Evolutionary conservation across 2,329 filamentous ascomycete species (phyloP), one percentile per base, ranked within the genome.

Genomic region (Colletotrichum nymphaeae): DNA sequence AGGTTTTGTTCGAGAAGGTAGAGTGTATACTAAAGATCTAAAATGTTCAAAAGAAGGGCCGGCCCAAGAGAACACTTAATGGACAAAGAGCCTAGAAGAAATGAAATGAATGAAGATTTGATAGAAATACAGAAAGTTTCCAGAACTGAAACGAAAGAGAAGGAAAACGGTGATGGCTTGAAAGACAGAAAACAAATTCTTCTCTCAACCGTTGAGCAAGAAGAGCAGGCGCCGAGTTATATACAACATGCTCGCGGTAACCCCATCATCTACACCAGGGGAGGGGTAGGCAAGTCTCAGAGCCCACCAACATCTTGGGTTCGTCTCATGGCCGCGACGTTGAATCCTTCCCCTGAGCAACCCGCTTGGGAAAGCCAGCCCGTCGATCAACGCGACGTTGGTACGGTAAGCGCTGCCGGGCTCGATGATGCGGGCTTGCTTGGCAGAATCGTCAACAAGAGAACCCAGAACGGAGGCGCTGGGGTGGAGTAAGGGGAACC

Each of bases 141-240:
- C 75, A 75, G 75, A 76, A 76, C 75, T 75, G 59, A 71, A 71
- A 75, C 63, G 72, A 74, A 76, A 46, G 69, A 74, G 53, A 69
- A 69, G 67, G 58, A 64, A 26, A 32, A 53, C 22, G 57, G 49
- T 42, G 65, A 72, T 58, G 71, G 64, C 52, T 52, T 67, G 73
- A 53, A 42, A 68, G 56, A 59, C 64, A 60, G 24, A n/a, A 62
- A 55, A 58, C 28, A 59, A 46, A 26, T 5, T 12, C 28, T 7
- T 56, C 49, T 22, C 32, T 32, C 8, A 2, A 3, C 19, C 5
- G 35, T 49, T 2, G 19, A 11, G 42, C 8, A 19, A 19, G n/a
- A 32, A 9, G 19, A n/a, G 60, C 32, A 42, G 26, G 35, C 42
- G 22, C 4, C 5, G n/a, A 46, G 37, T 73, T 74, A 74, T 74